Evolutionary conservation across 2,329 filamentous ascomycete genomes (phyloP), one percentile per base, ranked within the genome.

Genomic region (Hypoxylon sp.): DNA sequence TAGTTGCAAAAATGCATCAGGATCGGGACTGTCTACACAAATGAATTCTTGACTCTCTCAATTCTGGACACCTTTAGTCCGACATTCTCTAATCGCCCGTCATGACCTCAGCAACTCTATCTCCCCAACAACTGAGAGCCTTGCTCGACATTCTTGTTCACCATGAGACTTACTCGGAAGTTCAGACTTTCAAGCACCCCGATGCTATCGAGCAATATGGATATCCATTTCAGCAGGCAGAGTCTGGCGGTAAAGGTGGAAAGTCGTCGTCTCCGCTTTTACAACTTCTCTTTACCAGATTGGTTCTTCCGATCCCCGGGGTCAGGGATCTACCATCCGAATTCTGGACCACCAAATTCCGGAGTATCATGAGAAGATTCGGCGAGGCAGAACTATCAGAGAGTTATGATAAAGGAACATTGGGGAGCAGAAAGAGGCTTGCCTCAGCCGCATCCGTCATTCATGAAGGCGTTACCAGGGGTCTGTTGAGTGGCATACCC

Each of bases 341-440:
- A 2, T 93, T 92, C 78, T 93, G 90, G 90, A 83, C 83, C 34
- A 81, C 84, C n/a, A 84, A 87, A 48, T 82, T 91, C 23, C 85
- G 88, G 70, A 84, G 84, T 1, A 78, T 93, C 14, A 81, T 93
- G 72, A 80, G 82, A 72, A 84, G 88, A 73, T 81, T 95, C 59
- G 89, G 85, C 7, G 85, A 89, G 32, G 91, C 89, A 1, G 88
- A 93, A 55, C 81, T 95, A 32, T 93, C 91, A 1, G 92, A 95
- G 78, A 93, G 91, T 76, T 95, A 94, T 74, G 92, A 95, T 77
- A 93, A 93, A 78, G 92, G 91, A 13, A 84, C 88, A 0, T 80
- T 95, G 71, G 92, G 92, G 0, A 89, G 90, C 65, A 84, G 92
- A 56, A 94, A 93, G 80, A 92, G 90, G 19, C 80, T 95, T 52